These are phyloP conservation scores for Azolla pinnata DNA, from an alignment of 75 land plant genomes.

Conservation along the genomic window DNA sequence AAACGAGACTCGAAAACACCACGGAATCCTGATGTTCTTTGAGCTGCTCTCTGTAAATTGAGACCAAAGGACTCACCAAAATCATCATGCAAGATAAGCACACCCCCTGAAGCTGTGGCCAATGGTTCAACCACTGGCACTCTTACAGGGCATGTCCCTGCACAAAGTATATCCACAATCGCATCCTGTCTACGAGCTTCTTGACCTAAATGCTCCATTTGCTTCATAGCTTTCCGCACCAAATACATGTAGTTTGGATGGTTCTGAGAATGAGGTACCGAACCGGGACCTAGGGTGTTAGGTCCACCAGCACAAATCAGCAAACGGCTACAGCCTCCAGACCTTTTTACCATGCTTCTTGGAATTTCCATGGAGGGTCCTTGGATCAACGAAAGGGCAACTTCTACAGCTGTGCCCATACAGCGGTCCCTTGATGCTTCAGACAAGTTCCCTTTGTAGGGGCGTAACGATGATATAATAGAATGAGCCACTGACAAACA, in stretches of 20 bases:
- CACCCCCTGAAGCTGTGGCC: slow-evolving; percentile 90
- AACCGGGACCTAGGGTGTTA: slow-evolving; percentile 88
- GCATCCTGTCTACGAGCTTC: slow-evolving; percentile 64
- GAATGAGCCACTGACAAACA: slow-evolving; percentile 65
- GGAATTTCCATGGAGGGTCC: slow-evolving; percentile 78
- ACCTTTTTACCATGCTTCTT: slow-evolving; percentile 58
- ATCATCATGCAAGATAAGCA: slow-evolving; percentile 87
- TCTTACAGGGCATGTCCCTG: slow-evolving; percentile 97
- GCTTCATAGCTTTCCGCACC: slow-evolving; percentile 79
- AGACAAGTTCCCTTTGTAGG: slow-evolving; percentile 48
- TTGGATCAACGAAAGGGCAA: slow-evolving; percentile 85
- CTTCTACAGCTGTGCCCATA: slow-evolving; percentile 86
- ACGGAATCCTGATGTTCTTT: slow-evolving; percentile 72
- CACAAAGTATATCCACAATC: slow-evolving; percentile 86
- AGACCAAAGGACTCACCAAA: slow-evolving; percentile 98
- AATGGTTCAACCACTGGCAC: slow-evolving; percentile 84
- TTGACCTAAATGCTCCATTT: slow-evolving; percentile 84
- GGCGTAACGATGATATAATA: slow-evolving; percentile 79
- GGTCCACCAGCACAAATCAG: slow-evolving; percentile 93
- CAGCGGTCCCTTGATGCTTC: slow-evolving; percentile 85
- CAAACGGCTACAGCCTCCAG: slow-evolving; percentile 82
- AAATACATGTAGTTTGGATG: slow-evolving; percentile 90
- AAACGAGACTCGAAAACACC: slow-evolving; percentile 87
- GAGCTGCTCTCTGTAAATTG: slow-evolving; percentile 82
- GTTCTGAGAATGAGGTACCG: slow-evolving; percentile 71